Base-by-base conservation (phyloP, 352 stramenopile genomes). In the Phytophthora ramorum region DNA sequence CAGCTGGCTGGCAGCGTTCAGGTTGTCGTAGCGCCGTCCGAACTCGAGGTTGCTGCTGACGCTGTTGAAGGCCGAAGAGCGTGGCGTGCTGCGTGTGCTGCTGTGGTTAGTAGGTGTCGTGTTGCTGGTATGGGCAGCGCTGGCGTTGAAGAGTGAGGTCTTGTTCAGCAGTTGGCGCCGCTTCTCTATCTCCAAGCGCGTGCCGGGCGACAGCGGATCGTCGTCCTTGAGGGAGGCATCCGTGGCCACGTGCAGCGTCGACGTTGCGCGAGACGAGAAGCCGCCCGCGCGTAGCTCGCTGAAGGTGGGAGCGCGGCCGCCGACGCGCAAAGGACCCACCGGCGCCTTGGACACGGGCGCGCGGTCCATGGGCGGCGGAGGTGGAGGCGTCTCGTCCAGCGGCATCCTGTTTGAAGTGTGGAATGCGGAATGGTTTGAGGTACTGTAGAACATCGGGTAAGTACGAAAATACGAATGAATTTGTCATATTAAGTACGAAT, bases 191-290 rank as follows among this genome's bases (percentile, higher is more conserved):
- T 82, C 80, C 35, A 66, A 62, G 20, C 78, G 66, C 22, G 80
- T 86, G 19, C 65, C 65, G 12, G 80, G 80, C n/a, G 80, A 86
- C 38, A 89, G 43, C 5, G 78, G 78, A 22, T 89, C 80, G 48
- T 68, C 78, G 17, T 58, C 53, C 34, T 59, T 69, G 22, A 52
- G 10, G 1, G 43, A 0, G 1, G 17, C 35, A 17, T 14, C 14
- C 24, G 58, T 67, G 34, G 43, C 37, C 3, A 76, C 63, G n/a
- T 60, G 56, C 13, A 73, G 58, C 10, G 40, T 8, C 4, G 63
- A 47, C 28, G 65, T 30, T 3, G 57, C 34, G 17, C 62, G 45
- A 10, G 66, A 59, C 16, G 66, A 66, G 20, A 67, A 28, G 35
- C 58, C 53, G 10, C 56, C 50, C 7, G 50, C 34, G 7, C 63